Evolutionary conservation across 2,329 filamentous ascomycete species (phyloP).

Genomic region (Graphilbum fragrans): DNA sequence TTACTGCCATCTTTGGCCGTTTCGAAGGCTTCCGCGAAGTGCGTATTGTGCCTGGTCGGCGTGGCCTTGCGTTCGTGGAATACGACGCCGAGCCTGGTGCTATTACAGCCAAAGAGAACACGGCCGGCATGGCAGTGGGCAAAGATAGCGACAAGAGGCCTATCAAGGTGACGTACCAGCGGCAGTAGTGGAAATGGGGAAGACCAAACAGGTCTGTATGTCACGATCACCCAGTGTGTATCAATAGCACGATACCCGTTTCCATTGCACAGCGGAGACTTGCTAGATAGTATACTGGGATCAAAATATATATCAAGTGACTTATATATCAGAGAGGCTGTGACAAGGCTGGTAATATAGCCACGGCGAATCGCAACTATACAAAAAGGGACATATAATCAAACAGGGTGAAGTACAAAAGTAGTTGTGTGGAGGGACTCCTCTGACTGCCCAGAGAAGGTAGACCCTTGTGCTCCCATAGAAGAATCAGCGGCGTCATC

Average conservation of each 20-base stretch:
- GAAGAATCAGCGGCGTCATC: no score
- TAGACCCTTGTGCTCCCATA: no score
- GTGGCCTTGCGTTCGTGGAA: constrained; percentile 90
- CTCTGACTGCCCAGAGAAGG: no score
- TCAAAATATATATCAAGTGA: neutral
- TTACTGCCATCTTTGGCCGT: constrained; percentile 70
- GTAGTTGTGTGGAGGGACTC: no score
- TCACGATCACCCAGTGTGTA: neutral
- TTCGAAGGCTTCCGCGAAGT: constrained; percentile 95
- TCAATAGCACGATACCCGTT: constrained; percentile 2
- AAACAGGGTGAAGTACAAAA: no score
- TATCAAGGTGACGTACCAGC: constrained; percentile 94
- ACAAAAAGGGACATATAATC: no score
- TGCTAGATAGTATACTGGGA: neutral
- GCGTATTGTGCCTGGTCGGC: constrained; percentile 72
- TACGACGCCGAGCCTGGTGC: constrained; percentile 85
- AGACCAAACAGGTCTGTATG: neutral
- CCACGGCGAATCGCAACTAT: no score
- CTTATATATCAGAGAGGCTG: neutral
- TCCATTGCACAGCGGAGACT: constrained; percentile 9
- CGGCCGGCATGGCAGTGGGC: constrained; percentile 70
- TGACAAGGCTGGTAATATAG: neutral
- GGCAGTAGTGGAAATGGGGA: constrained; percentile 45
- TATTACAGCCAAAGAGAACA: constrained; percentile 88
- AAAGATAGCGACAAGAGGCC: constrained; percentile 43